These are phyloP conservation scores for Niebla homalea DNA, from an alignment of 495 filamentous ascomycete genomes.

Conservation along the genomic window DNA sequence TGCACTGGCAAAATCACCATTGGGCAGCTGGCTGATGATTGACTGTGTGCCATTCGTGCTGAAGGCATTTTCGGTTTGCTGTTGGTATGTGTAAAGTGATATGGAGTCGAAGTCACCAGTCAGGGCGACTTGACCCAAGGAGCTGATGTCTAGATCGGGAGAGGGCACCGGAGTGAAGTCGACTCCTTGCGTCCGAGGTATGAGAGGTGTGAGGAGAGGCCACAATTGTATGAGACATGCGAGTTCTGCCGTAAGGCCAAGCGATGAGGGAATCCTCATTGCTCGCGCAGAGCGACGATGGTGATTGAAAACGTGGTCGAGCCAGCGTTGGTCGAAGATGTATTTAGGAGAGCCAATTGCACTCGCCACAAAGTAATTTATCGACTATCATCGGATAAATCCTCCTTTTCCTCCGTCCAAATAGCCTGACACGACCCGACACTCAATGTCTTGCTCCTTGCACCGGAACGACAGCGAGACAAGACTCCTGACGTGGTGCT, in stretches of 20 bases:
- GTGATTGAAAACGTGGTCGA: constrained; percentile 12
- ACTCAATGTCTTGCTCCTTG: too few relatives aligned
- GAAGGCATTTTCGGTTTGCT: constrained; percentile 56
- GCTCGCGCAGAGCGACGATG: constrained; percentile 32
- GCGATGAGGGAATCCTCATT: constrained; percentile 47
- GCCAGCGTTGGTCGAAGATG: not conserved
- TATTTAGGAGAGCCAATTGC: constrained; percentile 1
- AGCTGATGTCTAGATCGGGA: constrained; percentile 67
- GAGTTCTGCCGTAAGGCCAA: constrained; percentile 37
- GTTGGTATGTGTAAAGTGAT: constrained; percentile 74
- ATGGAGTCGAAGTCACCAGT: constrained; percentile 85
- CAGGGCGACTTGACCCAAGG: constrained; percentile 72
- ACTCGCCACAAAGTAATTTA: not conserved
- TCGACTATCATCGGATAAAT: not conserved
- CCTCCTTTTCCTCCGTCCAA: not conserved
- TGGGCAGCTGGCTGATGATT: constrained; percentile 70
- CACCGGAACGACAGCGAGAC: too few relatives aligned
- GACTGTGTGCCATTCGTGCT: constrained; percentile 66
- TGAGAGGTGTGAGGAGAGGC: constrained; percentile 28
- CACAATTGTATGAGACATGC: constrained; percentile 27
- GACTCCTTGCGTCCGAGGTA: constrained; percentile 42
- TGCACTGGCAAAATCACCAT: constrained; percentile 66
- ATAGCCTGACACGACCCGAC: too few relatives aligned
- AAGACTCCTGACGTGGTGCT: too few relatives aligned
- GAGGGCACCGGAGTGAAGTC: constrained; percentile 57